A percentile compares a stretch with the other conserved stretches of the same genome.
Evolutionary conservation across 257 asterid genomes (phyloP).

Genomic region (Solanum infundibuliforme): DNA sequence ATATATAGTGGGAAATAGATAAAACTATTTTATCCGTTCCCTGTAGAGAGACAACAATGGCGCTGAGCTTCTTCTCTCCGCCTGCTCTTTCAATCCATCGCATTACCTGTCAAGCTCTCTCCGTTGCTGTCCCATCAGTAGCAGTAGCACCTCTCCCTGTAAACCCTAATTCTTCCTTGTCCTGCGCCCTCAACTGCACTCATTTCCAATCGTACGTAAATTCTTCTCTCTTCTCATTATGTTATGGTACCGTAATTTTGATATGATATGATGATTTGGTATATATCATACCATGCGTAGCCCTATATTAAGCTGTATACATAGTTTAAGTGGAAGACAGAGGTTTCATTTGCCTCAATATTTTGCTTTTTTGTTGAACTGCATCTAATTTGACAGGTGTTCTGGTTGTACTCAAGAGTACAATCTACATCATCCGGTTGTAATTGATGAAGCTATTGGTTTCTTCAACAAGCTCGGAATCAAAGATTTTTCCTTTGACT

Average conservation of each 20-base stretch:
- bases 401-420: slow-evolving; percentile 89
- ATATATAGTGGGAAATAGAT: neutral
- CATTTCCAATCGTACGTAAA: slow-evolving; percentile 55
- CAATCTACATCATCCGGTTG: slow-evolving; percentile 63
- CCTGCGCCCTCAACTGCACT: slow-evolving; percentile 61
- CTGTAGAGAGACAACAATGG: neutral
- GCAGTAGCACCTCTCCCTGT: slow-evolving; percentile 1
- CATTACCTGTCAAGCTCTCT: slow-evolving; percentile 17
- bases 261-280: neutral
- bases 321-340: neutral
- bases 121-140: slow-evolving; percentile 13
- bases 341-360: neutral
- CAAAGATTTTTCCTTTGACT: slow-evolving; percentile 60
- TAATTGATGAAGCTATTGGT: slow-evolving; percentile 46
- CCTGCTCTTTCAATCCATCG: slow-evolving; percentile 16
- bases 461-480: slow-evolving; percentile 58
- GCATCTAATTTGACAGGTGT: slow-evolving; percentile 38
- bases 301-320: neutral
- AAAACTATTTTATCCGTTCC: neutral
- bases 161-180: slow-evolving; percentile 21
- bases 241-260: neutral
- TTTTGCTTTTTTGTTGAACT: neutral
- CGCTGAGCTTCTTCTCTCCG: slow-evolving; percentile 22
- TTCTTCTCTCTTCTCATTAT: neutral
- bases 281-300: neutral